These are phyloP conservation scores for Metarhizium rileyi DNA, from an alignment of 2,329 filamentous ascomycete species.

Conservation along the genomic window DNA sequence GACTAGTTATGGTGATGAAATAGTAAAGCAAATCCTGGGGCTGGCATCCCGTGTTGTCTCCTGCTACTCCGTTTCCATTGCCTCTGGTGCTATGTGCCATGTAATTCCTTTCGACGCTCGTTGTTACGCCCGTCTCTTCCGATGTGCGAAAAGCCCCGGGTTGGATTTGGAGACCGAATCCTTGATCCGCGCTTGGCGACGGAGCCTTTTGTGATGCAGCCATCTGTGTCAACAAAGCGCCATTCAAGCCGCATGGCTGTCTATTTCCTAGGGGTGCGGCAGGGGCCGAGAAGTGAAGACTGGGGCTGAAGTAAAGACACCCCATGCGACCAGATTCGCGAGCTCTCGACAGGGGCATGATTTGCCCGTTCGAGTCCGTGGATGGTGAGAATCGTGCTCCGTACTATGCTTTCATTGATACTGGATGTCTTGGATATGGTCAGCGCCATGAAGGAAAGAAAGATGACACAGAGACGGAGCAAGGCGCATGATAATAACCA, in stretches of 20 bases:
- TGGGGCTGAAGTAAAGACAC: background rate
- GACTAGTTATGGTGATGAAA: background rate
- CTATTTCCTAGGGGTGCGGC: constrained; percentile 1
- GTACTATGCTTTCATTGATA: too few relatives aligned
- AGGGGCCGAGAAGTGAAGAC: constrained; percentile 4
- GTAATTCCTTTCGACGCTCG: background rate
- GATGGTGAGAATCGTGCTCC: too few relatives aligned
- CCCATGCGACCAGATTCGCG: background rate
- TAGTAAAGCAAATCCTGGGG: constrained; percentile 2
- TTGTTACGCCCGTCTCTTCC: background rate
- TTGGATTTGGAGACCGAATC: background rate
- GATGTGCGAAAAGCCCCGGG: background rate
- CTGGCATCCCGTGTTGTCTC: background rate
- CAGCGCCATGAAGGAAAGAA: background rate
- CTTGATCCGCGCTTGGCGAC: too few relatives aligned
- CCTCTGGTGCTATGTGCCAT: background rate
- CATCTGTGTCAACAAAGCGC: background rate
- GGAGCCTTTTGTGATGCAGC: background rate
- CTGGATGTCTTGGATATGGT: too few relatives aligned
- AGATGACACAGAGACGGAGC: too few relatives aligned
- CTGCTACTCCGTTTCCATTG: background rate
- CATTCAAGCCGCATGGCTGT: background rate
- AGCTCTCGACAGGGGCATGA: too few relatives aligned
- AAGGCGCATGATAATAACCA: too few relatives aligned
- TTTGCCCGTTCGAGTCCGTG: too few relatives aligned